Evolutionary conservation across 306 rosid genomes (phyloP).

Genomic region (Glycyrrhiza uralensis): DNA sequence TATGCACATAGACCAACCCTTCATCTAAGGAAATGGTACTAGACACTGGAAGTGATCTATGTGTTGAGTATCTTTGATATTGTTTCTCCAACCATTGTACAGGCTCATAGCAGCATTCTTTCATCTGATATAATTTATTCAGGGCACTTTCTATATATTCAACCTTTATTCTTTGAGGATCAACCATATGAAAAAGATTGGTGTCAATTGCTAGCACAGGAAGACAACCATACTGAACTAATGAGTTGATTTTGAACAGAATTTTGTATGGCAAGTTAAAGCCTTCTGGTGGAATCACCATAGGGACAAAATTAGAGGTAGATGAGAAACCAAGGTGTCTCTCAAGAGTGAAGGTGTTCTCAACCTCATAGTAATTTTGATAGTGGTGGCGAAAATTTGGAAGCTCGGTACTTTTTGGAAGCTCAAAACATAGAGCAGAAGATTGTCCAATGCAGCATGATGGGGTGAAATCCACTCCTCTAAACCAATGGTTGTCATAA

Average conservation of each 20-base stretch:
- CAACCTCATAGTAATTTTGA: slow-evolving; percentile 43
- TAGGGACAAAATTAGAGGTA: slow-evolving; percentile 42
- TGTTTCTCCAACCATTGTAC: slow-evolving; percentile 53
- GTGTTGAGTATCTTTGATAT: slow-evolving; percentile 51
- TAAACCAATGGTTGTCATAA: slow-evolving; percentile 56
- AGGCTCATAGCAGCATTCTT: slow-evolving; percentile 68
- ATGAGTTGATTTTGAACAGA: slow-evolving; percentile 49
- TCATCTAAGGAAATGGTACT: slow-evolving; percentile 43
- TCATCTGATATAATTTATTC: slow-evolving; percentile 43
- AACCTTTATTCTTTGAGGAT: slow-evolving; percentile 36
- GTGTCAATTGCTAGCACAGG: slow-evolving; percentile 42
- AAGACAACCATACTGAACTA: slow-evolving; percentile 66
- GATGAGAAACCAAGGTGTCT: slow-evolving; percentile 30
- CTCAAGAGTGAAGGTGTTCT: slow-evolving; percentile 21
- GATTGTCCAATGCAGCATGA: slow-evolving; percentile 60
- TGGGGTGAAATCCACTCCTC: slow-evolving; percentile 66
- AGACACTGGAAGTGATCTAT: slow-evolving; percentile 13
- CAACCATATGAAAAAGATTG: slow-evolving; percentile 39
- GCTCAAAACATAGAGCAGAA: slow-evolving; percentile 55
- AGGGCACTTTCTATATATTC: slow-evolving; percentile 54
- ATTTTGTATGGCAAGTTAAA: slow-evolving; percentile 51
- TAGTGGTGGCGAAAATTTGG: slow-evolving; percentile 52
- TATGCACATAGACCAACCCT: slow-evolving; percentile 68
- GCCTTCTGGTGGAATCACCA: slow-evolving; percentile 50
- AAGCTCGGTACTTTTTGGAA: slow-evolving; percentile 37